Base-by-base conservation (phyloP, 306 rosid genomes). In the Sicyos edulis region DNA sequence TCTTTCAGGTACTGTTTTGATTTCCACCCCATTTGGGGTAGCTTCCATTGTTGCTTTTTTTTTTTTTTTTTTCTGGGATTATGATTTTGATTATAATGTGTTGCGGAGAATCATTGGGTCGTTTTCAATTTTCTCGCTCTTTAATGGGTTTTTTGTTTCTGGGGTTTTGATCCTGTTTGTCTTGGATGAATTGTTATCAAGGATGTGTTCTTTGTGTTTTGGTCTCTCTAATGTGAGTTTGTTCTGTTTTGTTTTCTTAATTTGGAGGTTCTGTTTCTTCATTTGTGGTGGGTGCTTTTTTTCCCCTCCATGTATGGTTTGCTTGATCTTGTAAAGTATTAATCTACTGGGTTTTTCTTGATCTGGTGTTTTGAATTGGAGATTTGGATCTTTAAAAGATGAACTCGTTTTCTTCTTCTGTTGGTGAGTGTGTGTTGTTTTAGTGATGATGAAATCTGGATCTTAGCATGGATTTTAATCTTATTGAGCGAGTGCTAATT, bases 281-380 rank as follows among this genome's bases (percentile, higher is more conserved):
- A 61, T 32, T 61, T 29, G 7, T 29, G 7, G 19, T 16, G 22
- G 22, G 8, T 34, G 49, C 34, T 62, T 62, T 62, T 42, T 44
- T 44, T 65, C 55, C 42, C 55, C 42, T 67, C 21, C 15, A 8
- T 68, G 14, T 14, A 4, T 68, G 11, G 58, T 49, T 68, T n/a
- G n/a, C n/a, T 68, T 21, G 24, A 24, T 69, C 58, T 49, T 49
- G 34, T 22, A 40, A 40, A 69, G 50, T 15, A 7, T 69, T 50
- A 8, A 20, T 21, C 56, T 0, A 8, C 58, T 69, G 10, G 14
- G 37, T 16, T 24, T n/a, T 54, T 21, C 52, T 17, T 53, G 52
- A 71, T 71, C 63, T 71, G 45, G 40, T 53, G 37, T 54, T 54
- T 52, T 71, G 32, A 54, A 54, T 71, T 71, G 19, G 63, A 19